Base-by-base conservation (phyloP, 2,329 filamentous ascomycete genomes). In the Sclerotinia subarctica region DNA sequence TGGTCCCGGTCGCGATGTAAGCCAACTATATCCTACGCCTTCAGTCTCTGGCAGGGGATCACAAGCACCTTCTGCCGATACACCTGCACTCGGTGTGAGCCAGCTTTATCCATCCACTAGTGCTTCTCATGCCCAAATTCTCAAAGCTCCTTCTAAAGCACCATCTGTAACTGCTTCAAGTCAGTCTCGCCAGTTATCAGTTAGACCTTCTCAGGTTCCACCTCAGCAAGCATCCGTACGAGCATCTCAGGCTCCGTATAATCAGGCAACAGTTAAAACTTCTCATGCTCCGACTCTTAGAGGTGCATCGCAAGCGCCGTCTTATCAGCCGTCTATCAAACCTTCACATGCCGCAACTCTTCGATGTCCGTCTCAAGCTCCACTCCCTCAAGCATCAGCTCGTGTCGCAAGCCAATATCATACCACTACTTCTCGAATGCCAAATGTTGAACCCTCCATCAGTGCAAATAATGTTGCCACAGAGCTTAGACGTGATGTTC, bases 401-500 rank as follows among this genome's bases (percentile, higher is more conserved):
- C 59, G 46, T 51, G n/a, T 32, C 11, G 15, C 32, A 19, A 63
- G 32, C 17, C 32, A 63, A 19, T 26, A 63, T 4, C 21, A n/a
- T 4, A 35, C n/a, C 15, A 47, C 29, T 8, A 15, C 21, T 21
- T n/a, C 44, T 11, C 26, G 19, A n/a, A 42, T 19, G 17, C 13
- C 32, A 53, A 19, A 32, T 17, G 21, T 13, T 1, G 29, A 3
- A 53, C 3, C 32, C 5, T 64, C 47, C 21, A 17, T 17, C 7
- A 32, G 15, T 6, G n/a, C 56, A 21, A 32, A n/a, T n/a, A n/a
- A 10, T 4, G 5, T n/a, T 17, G 26, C 29, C 4, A 54, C 56
- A 1, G 56, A 67, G 56, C 56, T 67, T 17, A 17, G 19, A 7
- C 64, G 47, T 26, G 56, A 67, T 26, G 17, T n/a, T 38, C n/a